Conservation (phyloP, 1,284 basidiomycete species). For the Macrocybe sp. region DNA sequence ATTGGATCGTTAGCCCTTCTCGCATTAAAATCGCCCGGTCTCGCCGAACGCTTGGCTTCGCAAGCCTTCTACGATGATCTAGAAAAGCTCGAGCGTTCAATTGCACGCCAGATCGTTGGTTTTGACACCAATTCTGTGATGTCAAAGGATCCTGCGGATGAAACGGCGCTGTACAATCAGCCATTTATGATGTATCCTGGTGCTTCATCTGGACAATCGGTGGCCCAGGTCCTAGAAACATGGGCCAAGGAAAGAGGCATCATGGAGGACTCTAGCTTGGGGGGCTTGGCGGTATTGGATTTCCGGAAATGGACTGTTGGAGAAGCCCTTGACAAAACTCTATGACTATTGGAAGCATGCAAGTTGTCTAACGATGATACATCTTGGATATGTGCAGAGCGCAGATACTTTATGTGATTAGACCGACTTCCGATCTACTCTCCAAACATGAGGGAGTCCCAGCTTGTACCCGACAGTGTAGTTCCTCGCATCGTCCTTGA, state of each 20-base stretch:
- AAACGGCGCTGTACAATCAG: conserved; percentile 74
- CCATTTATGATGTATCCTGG: conserved; percentile 74
- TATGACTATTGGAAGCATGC: neutral
- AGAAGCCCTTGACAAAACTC: conserved; percentile 23
- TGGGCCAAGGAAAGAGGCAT: conserved; percentile 65
- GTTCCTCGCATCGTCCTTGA: conserved; percentile 52
- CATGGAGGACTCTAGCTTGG: conserved; percentile 31
- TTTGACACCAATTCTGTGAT: conserved; percentile 70
- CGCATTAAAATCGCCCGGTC: conserved; percentile 44
- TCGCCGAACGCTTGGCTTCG: conserved; percentile 38
- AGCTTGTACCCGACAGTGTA: conserved; percentile 35
- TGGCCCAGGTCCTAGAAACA: conserved; percentile 57
- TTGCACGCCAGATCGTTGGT: conserved; percentile 85
- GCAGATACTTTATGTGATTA: conserved; percentile 8
- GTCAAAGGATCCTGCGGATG: conserved; percentile 36
- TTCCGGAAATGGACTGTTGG: conserved; percentile 69
- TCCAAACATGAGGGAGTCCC: conserved; percentile 40
- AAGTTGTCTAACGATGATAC: conserved; percentile 2
- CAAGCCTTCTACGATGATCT: conserved; percentile 49
- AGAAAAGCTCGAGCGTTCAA: conserved; percentile 65
- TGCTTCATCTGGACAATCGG: conserved; percentile 45
- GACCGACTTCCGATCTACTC: conserved; percentile 7
- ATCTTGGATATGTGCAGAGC: conserved; percentile 2
- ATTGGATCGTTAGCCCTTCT: conserved; percentile 69
- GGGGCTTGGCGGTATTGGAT: conserved; percentile 53